Percentiles rank a stretch among this genome's conserved stretches.
These are phyloP conservation scores for Xylaria telfairii DNA, from an alignment of 495 filamentous ascomycete genomes.

Conservation along the genomic window DNA sequence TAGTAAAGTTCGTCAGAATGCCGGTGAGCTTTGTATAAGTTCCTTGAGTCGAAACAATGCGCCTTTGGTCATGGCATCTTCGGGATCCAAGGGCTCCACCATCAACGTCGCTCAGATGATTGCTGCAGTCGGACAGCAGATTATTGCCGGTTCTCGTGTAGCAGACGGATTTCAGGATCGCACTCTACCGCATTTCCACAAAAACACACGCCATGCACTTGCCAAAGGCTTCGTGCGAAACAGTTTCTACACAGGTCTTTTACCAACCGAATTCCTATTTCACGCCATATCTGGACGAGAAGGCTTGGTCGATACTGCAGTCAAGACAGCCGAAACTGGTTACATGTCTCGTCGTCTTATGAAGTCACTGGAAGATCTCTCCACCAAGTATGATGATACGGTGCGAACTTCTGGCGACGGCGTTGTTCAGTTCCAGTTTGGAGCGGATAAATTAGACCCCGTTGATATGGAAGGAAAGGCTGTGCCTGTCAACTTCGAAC, in stretches of 20 bases:
- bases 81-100: slow-evolving; percentile 91
- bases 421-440: slow-evolving; percentile 96
- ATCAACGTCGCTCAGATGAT: slow-evolving; percentile 99
- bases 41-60: slow-evolving; percentile 92
- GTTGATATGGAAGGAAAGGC: slow-evolving; percentile 97
- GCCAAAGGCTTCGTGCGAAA: slow-evolving; percentile 97
- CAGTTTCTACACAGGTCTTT: slow-evolving; percentile 94
- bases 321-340: slow-evolving; percentile 98
- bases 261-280: slow-evolving; percentile 92
- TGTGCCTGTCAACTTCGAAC: slow-evolving; percentile 89
- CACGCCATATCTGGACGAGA: slow-evolving; percentile 98
- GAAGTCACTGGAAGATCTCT: slow-evolving; percentile 96
- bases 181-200: slow-evolving; percentile 92
- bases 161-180: slow-evolving; percentile 96
- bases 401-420: slow-evolving; percentile 84
- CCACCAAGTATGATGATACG: slow-evolving; percentile 89
- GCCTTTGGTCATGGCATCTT: slow-evolving; percentile 95
- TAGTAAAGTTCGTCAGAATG: slow-evolving; percentile 85
- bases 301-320: slow-evolving; percentile 98
- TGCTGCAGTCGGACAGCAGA: slow-evolving; percentile 95
- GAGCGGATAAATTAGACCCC: slow-evolving; percentile 92
- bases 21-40: slow-evolving; percentile 88
- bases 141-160: slow-evolving; percentile 93
- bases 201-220: slow-evolving; percentile 85
- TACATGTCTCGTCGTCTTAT: slow-evolving; percentile 99